phyloP scores from a whole-genome alignment of 108 stramenopile genomes.

The Cyclotella cryptica region DNA sequence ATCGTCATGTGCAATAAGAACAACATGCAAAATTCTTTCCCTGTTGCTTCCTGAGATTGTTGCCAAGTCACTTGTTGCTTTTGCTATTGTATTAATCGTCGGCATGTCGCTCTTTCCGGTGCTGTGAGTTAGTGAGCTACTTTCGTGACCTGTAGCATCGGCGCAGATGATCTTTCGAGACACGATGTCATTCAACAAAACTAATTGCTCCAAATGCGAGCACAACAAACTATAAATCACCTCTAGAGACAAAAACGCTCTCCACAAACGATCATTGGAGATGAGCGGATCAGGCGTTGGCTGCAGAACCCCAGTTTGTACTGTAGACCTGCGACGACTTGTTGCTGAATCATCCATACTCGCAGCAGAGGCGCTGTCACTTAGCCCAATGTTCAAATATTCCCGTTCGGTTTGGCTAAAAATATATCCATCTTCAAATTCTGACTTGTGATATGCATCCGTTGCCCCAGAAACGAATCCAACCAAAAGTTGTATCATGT shows the following conservation, averaged over 20 bases:
- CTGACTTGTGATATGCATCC: slow-evolving; percentile 78
- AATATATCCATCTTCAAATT: slow-evolving; percentile 73
- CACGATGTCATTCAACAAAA: slow-evolving; percentile 18
- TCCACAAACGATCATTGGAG: slow-evolving; percentile 62
- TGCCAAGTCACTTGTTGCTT: slow-evolving; percentile 81
- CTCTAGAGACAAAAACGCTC: slow-evolving; percentile 74
- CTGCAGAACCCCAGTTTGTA: slow-evolving; percentile 40
- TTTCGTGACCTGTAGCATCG: slow-evolving; percentile 2
- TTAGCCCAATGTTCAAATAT: slow-evolving; percentile 44
- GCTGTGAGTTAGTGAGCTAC: slow-evolving; percentile 7
- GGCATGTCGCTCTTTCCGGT: slow-evolving; percentile 8
- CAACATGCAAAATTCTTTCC: slow-evolving; percentile 73
- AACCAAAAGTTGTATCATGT: slow-evolving; percentile 38
- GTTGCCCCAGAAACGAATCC: slow-evolving; percentile 63
- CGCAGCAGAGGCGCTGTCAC: slow-evolving; percentile 8
- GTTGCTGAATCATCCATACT: slow-evolving; percentile 11
- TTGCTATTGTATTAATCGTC: slow-evolving; percentile 53
- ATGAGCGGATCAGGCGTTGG: slow-evolving; percentile 49
- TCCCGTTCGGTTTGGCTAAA: slow-evolving; percentile 54
- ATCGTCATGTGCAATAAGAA: slow-evolving; percentile 63
- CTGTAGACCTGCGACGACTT: slow-evolving; percentile 4
- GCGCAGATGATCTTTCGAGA: background rate
- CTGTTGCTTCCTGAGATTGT: slow-evolving; percentile 81
- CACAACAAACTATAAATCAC: slow-evolving; percentile 52
- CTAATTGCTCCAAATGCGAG: slow-evolving; percentile 44